These are phyloP conservation scores for Exophiala calicioides DNA, from an alignment of 2,329 filamentous ascomycete genomes.

Conservation along the genomic window DNA sequence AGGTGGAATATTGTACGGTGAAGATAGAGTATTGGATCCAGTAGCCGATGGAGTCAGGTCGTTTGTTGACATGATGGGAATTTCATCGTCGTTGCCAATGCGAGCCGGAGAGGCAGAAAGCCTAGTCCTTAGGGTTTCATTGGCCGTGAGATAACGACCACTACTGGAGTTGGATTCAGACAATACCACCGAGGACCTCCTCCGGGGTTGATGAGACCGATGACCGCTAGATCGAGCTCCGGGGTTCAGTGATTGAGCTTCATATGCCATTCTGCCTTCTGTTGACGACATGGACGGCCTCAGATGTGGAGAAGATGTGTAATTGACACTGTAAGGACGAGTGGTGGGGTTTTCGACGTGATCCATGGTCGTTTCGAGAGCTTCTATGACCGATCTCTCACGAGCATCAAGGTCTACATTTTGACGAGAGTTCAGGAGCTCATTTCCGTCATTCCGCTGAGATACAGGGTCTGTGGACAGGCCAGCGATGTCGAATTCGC, in stretches of 20 bases:
- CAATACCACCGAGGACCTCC: slow-evolving; percentile 43
- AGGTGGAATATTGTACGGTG: slow-evolving; percentile 19
- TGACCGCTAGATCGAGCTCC: not conserved
- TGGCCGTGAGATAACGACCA: slow-evolving; percentile 32
- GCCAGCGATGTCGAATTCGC: slow-evolving; percentile 14
- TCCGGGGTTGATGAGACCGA: slow-evolving; percentile 37
- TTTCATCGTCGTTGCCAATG: slow-evolving; percentile 35
- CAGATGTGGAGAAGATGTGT: slow-evolving; percentile 24
- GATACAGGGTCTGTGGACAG: slow-evolving; percentile 6
- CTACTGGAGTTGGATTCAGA: slow-evolving; percentile 37
- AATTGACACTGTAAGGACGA: slow-evolving; percentile 29
- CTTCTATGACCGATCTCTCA: slow-evolving; percentile 28
- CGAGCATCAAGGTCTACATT: slow-evolving; percentile 27
- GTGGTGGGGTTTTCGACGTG: slow-evolving; percentile 13
- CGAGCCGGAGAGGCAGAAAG: slow-evolving; percentile 46
- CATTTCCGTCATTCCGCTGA: slow-evolving; percentile 11
- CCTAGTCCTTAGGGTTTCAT: slow-evolving; percentile 40
- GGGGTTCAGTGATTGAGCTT: slow-evolving; percentile 18
- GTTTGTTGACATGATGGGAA: slow-evolving; percentile 11
- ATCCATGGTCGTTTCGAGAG: slow-evolving; percentile 29
- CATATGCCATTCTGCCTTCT: slow-evolving; percentile 13
- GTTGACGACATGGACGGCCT: slow-evolving; percentile 11
- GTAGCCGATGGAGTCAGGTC: slow-evolving; percentile 12
- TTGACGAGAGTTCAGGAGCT: slow-evolving; percentile 23
- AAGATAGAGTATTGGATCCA: slow-evolving; percentile 8